Conservation (phyloP, 2,329 filamentous ascomycete genomes). For the Curvularia spicifera region DNA sequence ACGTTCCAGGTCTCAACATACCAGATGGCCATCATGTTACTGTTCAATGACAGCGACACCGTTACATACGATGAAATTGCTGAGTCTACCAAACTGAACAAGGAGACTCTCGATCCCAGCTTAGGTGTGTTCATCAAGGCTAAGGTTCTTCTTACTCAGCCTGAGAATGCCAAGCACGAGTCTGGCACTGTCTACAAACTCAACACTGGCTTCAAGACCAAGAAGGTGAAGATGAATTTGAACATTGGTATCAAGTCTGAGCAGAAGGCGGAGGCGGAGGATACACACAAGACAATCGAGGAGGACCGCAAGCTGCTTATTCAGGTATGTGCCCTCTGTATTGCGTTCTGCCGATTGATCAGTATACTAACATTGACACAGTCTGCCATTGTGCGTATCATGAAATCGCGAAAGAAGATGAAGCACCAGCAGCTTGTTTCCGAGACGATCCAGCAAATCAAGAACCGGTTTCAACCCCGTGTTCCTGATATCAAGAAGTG, state of each 20-base stretch:
- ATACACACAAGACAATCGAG: constrained; percentile 99
- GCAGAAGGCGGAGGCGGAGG: constrained; percentile 92
- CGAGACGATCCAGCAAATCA: constrained; percentile 95
- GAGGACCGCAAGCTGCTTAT: constrained; percentile 96
- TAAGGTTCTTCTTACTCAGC: constrained; percentile 78
- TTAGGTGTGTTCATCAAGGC: constrained; percentile 89
- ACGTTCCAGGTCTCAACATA: constrained; percentile 98
- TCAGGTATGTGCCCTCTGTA: constrained; percentile 70
- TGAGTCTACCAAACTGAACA: constrained; percentile 77
- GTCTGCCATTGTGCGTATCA: constrained; percentile 98
- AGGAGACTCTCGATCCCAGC: constrained; percentile 85
- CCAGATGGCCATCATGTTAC: constrained; percentile 92
- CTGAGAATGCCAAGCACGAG: constrained; percentile 76
- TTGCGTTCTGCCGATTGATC: neutral
- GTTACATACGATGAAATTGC: constrained; percentile 88
- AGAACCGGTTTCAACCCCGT: constrained; percentile 89
- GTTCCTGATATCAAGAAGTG: constrained; percentile 98
- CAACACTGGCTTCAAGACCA: constrained; percentile 96
- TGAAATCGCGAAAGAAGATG: constrained; percentile 99
- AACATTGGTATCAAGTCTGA: constrained; percentile 95
- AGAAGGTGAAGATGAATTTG: constrained; percentile 96
- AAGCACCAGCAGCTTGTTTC: constrained; percentile 94
- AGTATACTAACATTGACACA: constrained; percentile 53
- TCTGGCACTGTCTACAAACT: constrained; percentile 80
- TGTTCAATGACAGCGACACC: constrained; percentile 91